These are phyloP conservation scores for Strobilomyces echinocephalus DNA, from an alignment of 768 basidiomycete genomes.

Conservation along the genomic window DNA sequence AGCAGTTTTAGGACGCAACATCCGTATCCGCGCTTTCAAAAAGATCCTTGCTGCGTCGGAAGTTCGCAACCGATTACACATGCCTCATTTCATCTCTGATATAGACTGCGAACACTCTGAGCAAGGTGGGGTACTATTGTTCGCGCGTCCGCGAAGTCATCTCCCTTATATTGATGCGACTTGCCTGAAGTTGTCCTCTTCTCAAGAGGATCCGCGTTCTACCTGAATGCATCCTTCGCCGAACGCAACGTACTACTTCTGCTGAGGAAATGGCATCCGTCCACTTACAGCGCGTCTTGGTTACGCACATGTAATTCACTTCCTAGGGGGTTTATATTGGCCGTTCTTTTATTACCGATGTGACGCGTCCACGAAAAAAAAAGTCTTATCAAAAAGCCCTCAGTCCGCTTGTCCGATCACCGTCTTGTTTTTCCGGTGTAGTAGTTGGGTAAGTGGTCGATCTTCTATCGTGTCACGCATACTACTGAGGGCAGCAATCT, in stretches of 20 bases:
- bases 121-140: not conserved
- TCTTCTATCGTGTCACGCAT: conserved; percentile 3
- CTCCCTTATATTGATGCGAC: conserved; percentile 1
- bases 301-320: conserved; percentile 6
- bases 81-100: conserved; percentile 16
- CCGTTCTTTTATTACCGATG: conserved; percentile 16
- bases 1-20: not conserved
- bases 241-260: conserved; percentile 3
- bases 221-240: conserved; percentile 2
- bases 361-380: conserved; percentile 9
- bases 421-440: not conserved
- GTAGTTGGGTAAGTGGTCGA: conserved; percentile 2
- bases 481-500: not conserved
- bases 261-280: conserved; percentile 6
- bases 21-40: conserved; percentile 6
- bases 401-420: conserved; percentile 2
- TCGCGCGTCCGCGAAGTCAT: conserved; percentile 8
- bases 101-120: conserved; percentile 2
- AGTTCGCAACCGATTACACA: conserved; percentile 15
- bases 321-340: not conserved
- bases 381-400: not conserved
- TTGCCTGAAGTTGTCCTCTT: conserved; percentile 11
- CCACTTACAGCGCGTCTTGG: conserved; percentile 1
- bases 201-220: conserved; percentile 20
- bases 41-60: conserved; percentile 6